phyloP scores from a whole-genome alignment of 805 yeast genomes.

The Metschnikowia dekortorum region DNA sequence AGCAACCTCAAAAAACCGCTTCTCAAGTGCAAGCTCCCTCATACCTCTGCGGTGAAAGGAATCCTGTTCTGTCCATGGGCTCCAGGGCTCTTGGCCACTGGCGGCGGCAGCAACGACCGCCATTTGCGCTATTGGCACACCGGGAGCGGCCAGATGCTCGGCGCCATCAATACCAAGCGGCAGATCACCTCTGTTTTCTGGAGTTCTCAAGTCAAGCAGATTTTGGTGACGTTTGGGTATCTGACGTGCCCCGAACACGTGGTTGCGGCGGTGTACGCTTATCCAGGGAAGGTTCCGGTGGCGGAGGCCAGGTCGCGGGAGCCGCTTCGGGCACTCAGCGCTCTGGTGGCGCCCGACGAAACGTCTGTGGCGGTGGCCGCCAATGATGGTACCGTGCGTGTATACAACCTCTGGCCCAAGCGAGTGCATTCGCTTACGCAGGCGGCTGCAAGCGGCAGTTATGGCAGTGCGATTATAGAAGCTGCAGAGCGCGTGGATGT shows the following conservation, averaged over 20 bases:
- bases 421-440: conserved; percentile 30
- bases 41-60: conserved; percentile 86
- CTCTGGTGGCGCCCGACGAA: conserved; percentile 62
- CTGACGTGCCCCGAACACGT: conserved; percentile 42
- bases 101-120: conserved; percentile 84
- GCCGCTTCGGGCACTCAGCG: conserved; percentile 57
- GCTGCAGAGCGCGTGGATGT: conserved; percentile 49
- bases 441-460: conserved; percentile 37
- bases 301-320: conserved; percentile 45
- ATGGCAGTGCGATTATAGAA: conserved; percentile 57
- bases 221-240: conserved; percentile 81
- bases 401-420: conserved; percentile 64
- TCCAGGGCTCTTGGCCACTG: conserved; percentile 73
- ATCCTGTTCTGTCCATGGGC: conserved; percentile 91
- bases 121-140: conserved; percentile 87
- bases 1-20: conserved; percentile 29
- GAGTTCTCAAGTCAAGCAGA: conserved; percentile 60
- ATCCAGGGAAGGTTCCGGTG: conserved; percentile 55
- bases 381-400: conserved; percentile 72
- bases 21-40: conserved; percentile 50
- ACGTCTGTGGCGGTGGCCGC: conserved; percentile 66
- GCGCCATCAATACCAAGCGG: conserved; percentile 52
- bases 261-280: conserved; percentile 58
- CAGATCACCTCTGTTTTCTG: conserved; percentile 80
- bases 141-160: conserved; percentile 64